Base-by-base conservation (phyloP, 352 stramenopile genomes). In the Pythium aphanidermatum region DNA sequence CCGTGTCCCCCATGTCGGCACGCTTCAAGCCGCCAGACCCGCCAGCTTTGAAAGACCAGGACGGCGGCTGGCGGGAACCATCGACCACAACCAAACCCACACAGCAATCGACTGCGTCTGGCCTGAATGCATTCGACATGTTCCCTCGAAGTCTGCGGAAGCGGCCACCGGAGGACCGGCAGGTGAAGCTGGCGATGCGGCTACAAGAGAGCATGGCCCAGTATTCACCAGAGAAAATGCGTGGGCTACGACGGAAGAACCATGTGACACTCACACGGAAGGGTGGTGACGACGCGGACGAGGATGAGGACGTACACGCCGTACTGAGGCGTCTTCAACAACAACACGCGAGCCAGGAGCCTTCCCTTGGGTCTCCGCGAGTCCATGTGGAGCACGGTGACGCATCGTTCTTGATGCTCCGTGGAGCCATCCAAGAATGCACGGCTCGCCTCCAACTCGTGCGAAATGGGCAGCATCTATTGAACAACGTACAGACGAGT, bases 391-490 rank as follows among this genome's bases (percentile, higher is more conserved):
- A 60, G 35, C 42, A 50, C 26, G 49, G 45, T 8, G 70, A 78
- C 27, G 45, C 51, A 12, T 86, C 74, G n/a, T 63, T 78, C 11
- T 43, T 61, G 4, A 32, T 82, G 33, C 58, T 90, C 9, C 72
- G 63, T 6, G 48, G 68, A 30, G 77, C 74, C 2, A 74, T 87
- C 23, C 46, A 79, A 0, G 62, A 84, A 29, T 70, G 77, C 17
- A 57, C 69, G 0, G 60, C 58, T 6, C 68, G 77, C 1, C 46
- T 86, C 8, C 70, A 68, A 5, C 45, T 65, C 0, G 71, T 69
- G 1, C 65, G 68, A 20, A 84, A 84, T 31, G 74, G 74, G 3
- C 51, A 56, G 4, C 60, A 60, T 21, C 70, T 86, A 24, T 55
- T 86, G 32, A 46, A 63, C 3, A 49, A 66, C 14, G 27, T 81